These are phyloP conservation scores for Penicillium steckii DNA, from an alignment of 495 filamentous ascomycete genomes.

Conservation along the genomic window DNA sequence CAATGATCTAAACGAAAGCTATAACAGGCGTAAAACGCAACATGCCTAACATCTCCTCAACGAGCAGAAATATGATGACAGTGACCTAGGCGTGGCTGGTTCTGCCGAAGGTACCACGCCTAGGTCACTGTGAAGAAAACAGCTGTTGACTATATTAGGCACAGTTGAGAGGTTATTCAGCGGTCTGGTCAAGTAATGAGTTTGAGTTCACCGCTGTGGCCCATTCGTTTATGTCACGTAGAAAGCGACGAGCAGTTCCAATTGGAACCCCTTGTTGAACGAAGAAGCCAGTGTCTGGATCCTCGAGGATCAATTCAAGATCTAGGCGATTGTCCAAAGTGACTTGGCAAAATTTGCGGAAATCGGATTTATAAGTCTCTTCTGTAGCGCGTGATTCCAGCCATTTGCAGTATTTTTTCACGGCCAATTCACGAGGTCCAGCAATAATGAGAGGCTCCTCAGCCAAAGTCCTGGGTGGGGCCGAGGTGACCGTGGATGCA, in stretches of 20 bases:
- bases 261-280: constrained; percentile 21
- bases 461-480: constrained; percentile 2
- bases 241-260: constrained; percentile 22
- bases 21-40: too few species aligned
- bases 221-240: constrained; percentile 26
- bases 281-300: constrained; percentile 18
- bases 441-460: constrained; percentile 9
- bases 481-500: constrained; percentile 4
- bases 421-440: constrained; percentile 14
- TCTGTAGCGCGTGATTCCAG: constrained; percentile 19
- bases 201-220: constrained; percentile 12
- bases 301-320: constrained; percentile 19
- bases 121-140: background rate
- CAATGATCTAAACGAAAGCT: too few species aligned
- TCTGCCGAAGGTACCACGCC: too few species aligned
- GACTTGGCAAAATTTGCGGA: constrained; percentile 16
- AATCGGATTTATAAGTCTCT: constrained; percentile 21
- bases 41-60: too few species aligned
- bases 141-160: constrained; percentile 1
- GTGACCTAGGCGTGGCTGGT: too few species aligned
- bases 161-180: constrained; percentile 1
- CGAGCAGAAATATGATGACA: too few species aligned
- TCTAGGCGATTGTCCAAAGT: constrained; percentile 18
- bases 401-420: constrained; percentile 21
- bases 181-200: background rate